Base-by-base conservation (phyloP, 129 eudicot genomes). In the Heracleum sosnowskyi region DNA sequence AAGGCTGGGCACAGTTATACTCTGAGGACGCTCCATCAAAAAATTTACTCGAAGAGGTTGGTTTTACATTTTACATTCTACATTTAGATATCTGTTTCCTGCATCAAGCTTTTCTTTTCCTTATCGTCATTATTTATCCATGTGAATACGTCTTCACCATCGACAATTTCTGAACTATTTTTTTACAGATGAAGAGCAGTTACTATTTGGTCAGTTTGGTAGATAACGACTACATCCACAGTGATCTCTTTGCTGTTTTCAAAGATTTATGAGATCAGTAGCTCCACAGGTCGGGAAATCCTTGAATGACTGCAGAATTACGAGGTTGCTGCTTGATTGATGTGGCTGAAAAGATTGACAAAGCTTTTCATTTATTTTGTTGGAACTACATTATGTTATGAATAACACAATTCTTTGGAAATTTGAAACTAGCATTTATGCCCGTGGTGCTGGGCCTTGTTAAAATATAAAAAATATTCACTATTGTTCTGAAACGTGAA, bases 201-300 rank as follows among this genome's bases (percentile, higher is more conserved):
- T 87, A 83, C 86, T 95, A 84, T 89, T 87, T 91, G 97, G 98
- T 95, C 69, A 95, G 93, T 75, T 86, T 95, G 92, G 97, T 95
- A 9, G 98, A 95, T 80, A 95, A 95, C 20, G 96, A 95, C 77
- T 95, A 88, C 85, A 74, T 90, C 75, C 82, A 86, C 28, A 86
- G 94, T 75, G 91, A 88, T 83, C 76, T 95, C 20, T 95, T 95
- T 81, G 82, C 90, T 51, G 90, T 91, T 79, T 95, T 95, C 82
- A 73, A 79, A 64, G 87, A 80, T 36, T 64, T 89, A 46, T 90
- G 80, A 86, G 45, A 55, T 46, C 64, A 12, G 35, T 10, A 69
- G 39, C 46, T 78, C n/a, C 5, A 63, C 11, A 44, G 10, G n/a
- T 62, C 17, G 40, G 1, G 33, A n/a, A 20, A 20, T 22, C 15